Percentiles rank a stretch among this genome's conserved stretches.
Conservation (phyloP, 495 filamentous ascomycete species). For the Podospora australis region DNA sequence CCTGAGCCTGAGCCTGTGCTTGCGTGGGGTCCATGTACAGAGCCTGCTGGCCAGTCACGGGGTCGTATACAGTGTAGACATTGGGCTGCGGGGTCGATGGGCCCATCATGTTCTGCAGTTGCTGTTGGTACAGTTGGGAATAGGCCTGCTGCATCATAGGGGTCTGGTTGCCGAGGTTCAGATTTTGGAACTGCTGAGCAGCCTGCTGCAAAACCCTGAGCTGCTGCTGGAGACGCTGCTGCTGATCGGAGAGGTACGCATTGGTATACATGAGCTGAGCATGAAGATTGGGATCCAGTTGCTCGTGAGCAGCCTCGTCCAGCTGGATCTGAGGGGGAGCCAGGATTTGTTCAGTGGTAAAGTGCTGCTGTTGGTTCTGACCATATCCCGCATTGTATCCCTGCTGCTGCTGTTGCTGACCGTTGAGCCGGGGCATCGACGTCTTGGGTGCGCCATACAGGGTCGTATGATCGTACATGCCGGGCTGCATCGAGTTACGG, state of each 20-base stretch:
- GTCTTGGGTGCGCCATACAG: slow-evolving; percentile 48
- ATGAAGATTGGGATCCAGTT: slow-evolving; percentile 76
- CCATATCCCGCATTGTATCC: slow-evolving; percentile 23
- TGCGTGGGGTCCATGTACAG: slow-evolving; percentile 49
- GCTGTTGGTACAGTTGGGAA: slow-evolving; percentile 41
- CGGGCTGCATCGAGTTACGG: slow-evolving; percentile 42
- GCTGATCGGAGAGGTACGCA: slow-evolving; percentile 77
- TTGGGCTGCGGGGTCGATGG: slow-evolving; percentile 39
- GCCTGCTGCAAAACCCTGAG: slow-evolving; percentile 50
- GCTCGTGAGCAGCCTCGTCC: slow-evolving; percentile 54
- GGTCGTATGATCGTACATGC: slow-evolving; percentile 40
- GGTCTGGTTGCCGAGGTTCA: slow-evolving; percentile 52
- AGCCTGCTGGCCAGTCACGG: slow-evolving; percentile 70
- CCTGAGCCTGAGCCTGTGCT: slow-evolving; percentile 39
- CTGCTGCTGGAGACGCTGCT: slow-evolving; percentile 69
- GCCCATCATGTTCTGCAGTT: slow-evolving; percentile 52
- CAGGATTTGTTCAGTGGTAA: slow-evolving; percentile 70
- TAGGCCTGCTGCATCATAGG: slow-evolving; percentile 38
- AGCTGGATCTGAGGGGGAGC: slow-evolving; percentile 74
- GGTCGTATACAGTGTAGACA: slow-evolving; percentile 77
- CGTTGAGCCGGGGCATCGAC: slow-evolving; percentile 37
- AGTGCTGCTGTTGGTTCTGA: slow-evolving; percentile 36
- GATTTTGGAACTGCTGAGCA: slow-evolving; percentile 69
- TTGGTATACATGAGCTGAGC: slow-evolving; percentile 81
- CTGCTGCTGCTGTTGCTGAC: slow-evolving; percentile 27